A percentile compares a stretch with the other conserved stretches of the same genome.
These are phyloP conservation scores for Hypoxylon sp. DNA, from an alignment of 2,329 filamentous ascomycete genomes.

Conservation along the genomic window DNA sequence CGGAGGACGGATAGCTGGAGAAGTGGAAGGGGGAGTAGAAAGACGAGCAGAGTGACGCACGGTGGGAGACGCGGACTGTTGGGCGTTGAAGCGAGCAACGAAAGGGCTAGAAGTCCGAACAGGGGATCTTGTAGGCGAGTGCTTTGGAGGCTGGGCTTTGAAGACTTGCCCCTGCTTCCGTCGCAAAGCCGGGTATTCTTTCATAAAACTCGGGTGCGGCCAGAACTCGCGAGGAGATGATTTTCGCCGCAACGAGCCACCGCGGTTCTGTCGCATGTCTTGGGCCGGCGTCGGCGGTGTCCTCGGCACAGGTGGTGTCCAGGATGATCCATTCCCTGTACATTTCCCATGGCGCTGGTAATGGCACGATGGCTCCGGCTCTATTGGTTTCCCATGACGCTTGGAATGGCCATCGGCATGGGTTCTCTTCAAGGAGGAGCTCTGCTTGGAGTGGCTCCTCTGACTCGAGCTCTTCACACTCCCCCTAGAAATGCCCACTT, in stretches of 20 bases:
- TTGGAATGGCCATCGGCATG: slow-evolving; percentile 16
- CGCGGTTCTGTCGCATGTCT: neutral
- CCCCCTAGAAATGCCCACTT: too few species aligned
- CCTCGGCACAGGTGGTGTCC: slow-evolving; percentile 21
- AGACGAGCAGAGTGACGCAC: too few species aligned
- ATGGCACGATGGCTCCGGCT: slow-evolving; percentile 23
- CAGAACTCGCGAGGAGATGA: neutral
- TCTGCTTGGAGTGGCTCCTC: slow-evolving; percentile 1
- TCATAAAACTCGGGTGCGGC: neutral
- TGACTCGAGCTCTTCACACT: too few species aligned
- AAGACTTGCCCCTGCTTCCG: slow-evolving; percentile 23
- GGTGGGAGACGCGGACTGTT: too few species aligned
- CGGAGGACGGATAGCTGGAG: slow-evolving; percentile 6
- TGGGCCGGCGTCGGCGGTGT: slow-evolving; percentile 14
- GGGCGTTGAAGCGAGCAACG: too few species aligned
- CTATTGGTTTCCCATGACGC: slow-evolving; percentile 21
- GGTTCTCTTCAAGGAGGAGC: neutral
- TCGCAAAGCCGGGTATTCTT: slow-evolving; percentile 23
- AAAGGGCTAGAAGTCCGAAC: too few species aligned
- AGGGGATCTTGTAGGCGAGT: neutral
- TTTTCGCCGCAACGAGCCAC: slow-evolving; percentile 2
- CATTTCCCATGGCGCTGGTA: slow-evolving; percentile 15
- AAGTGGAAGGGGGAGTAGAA: neutral
- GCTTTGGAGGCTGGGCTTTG: neutral
- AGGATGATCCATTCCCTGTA: neutral